A percentile compares a stretch with the other conserved stretches of the same genome.
These are phyloP conservation scores for Rhodotorula sp. DNA, from an alignment of 1,284 basidiomycete genomes.

Conservation along the genomic window DNA sequence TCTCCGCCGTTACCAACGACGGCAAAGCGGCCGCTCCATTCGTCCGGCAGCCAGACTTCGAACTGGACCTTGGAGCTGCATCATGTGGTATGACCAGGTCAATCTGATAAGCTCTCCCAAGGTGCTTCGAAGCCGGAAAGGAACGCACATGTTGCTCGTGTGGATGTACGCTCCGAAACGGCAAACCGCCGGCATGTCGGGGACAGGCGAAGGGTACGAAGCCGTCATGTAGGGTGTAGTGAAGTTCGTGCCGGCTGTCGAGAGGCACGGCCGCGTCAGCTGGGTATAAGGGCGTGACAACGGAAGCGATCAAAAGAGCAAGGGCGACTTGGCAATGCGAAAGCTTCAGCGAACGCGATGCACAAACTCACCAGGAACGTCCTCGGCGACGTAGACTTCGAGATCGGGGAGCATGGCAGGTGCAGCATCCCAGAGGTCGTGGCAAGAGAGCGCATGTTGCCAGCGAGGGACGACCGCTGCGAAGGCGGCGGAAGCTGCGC, in stretches of 20 bases:
- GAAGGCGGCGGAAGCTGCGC: neutral
- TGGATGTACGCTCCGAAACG: slow-evolving; percentile 37
- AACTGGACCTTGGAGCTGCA: slow-evolving; percentile 29
- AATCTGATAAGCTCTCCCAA: no score
- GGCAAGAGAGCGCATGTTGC: neutral
- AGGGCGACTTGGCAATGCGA: no score
- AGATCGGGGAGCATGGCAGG: neutral
- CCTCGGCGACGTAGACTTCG: neutral
- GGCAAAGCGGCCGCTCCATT: slow-evolving; percentile 38
- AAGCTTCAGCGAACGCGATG: neutral
- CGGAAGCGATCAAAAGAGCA: no score
- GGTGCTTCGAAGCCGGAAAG: no score
- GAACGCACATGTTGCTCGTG: slow-evolving; percentile 14
- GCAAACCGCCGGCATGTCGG: slow-evolving; percentile 30
- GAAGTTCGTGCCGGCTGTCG: slow-evolving; percentile 10
- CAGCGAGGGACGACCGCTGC: neutral
- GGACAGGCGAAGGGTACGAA: slow-evolving; percentile 21
- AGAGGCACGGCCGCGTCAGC: neutral
- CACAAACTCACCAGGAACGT: neutral
- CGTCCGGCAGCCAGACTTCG: slow-evolving; percentile 42
- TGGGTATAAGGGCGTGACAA: no score
- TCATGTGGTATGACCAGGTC: no score
- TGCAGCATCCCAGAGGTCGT: neutral
- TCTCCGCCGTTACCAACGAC: slow-evolving; percentile 42
- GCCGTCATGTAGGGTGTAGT: neutral